Conservation (phyloP, 2,329 filamentous ascomycete species). For the Scopulariopsis brevicaulis region DNA sequence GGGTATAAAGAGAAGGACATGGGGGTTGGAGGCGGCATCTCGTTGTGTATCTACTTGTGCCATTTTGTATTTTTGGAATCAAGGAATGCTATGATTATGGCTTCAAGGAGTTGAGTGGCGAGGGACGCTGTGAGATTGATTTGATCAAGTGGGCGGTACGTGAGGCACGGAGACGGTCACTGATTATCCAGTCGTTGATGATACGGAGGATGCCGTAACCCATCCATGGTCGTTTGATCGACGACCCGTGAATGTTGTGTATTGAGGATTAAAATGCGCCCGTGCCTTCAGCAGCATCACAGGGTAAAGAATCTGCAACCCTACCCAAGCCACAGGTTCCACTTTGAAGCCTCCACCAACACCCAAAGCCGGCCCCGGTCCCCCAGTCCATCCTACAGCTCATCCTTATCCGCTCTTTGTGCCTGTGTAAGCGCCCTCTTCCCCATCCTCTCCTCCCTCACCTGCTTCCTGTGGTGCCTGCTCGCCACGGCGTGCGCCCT, state of each 20-base stretch:
- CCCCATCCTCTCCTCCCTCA: conserved; percentile 34
- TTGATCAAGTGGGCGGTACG: too few species aligned
- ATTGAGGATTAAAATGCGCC: too few species aligned
- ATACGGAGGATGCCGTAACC: too few species aligned
- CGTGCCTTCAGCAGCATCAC: too few species aligned
- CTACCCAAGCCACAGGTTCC: too few species aligned
- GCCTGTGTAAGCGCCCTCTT: conserved; percentile 33
- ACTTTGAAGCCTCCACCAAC: background rate
- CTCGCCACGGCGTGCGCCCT: background rate
- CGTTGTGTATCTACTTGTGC: background rate
- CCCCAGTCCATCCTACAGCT: background rate
- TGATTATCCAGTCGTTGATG: too few species aligned
- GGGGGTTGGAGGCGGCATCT: background rate
- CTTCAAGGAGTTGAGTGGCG: too few species aligned
- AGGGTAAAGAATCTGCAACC: too few species aligned
- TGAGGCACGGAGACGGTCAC: too few species aligned
- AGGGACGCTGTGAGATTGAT: too few species aligned
- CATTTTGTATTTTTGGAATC: background rate
- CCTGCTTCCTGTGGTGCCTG: conserved; percentile 18
- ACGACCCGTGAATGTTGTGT: too few species aligned
- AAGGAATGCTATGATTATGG: background rate
- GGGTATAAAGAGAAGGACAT: background rate
- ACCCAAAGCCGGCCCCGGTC: background rate
- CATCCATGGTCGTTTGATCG: too few species aligned
- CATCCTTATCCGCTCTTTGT: conserved; percentile 12